Conservation (phyloP, 192 early-diverging fungal genomes). For the Spizellomyces sp. region DNA sequence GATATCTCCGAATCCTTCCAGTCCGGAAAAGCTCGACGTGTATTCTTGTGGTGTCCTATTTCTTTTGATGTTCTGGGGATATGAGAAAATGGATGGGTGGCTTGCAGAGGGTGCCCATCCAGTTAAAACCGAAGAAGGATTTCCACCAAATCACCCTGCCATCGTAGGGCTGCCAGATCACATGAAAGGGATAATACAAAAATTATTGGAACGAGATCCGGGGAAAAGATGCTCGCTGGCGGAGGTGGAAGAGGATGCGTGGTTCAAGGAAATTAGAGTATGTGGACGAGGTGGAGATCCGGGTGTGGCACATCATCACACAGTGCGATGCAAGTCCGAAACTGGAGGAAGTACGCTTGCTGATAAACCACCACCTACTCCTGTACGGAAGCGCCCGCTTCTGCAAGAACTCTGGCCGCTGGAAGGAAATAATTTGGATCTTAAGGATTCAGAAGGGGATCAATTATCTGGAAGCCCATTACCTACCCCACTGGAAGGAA, state of each 20-base stretch:
- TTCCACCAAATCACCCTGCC: slow-evolving; percentile 14
- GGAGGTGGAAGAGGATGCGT: slow-evolving; percentile 6
- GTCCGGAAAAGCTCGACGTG: slow-evolving; percentile 15
- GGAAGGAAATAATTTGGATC: too few species aligned
- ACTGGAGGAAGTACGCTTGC: too few species aligned
- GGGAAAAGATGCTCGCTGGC: slow-evolving; percentile 5
- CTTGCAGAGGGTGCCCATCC: background rate
- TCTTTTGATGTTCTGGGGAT: slow-evolving; percentile 30
- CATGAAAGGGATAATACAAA: background rate
- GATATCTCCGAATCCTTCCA: background rate
- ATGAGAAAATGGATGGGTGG: slow-evolving; percentile 26
- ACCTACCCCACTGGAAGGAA: too few species aligned
- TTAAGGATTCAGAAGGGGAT: too few species aligned
- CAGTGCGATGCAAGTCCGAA: too few species aligned
- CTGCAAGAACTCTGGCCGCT: too few species aligned
- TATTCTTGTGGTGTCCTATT: slow-evolving; percentile 18
- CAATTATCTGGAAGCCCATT: too few species aligned
- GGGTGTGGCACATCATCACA: too few species aligned
- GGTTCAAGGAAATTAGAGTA: slow-evolving; percentile 16
- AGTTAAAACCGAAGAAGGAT: slow-evolving; percentile 7
- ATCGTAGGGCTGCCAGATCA: slow-evolving; percentile 8
- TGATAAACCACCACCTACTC: too few species aligned
- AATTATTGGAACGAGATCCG: slow-evolving; percentile 13
- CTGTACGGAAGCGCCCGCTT: too few species aligned
- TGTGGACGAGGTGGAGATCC: slow-evolving; percentile 3